Evolutionary conservation across 2,329 filamentous ascomycete species (phyloP).

Genomic region (Biscogniauxia sp.): DNA sequence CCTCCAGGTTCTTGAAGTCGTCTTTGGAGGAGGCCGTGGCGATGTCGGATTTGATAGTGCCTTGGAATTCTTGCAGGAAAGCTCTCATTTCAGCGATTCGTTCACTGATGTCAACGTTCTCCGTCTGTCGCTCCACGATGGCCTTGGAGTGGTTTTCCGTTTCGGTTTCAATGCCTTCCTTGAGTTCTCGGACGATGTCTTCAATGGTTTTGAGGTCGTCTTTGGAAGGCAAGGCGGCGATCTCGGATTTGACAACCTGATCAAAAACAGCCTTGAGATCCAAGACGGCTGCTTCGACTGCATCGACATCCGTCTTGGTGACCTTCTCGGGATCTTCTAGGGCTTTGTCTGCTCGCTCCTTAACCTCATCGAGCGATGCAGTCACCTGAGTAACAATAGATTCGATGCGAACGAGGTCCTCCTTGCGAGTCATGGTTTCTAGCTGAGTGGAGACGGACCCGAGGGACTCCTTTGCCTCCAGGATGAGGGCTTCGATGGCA

Average conservation of each 20-base stretch:
- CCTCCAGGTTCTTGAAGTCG: slow-evolving; percentile 68
- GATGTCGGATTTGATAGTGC: slow-evolving; percentile 65
- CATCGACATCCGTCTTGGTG: slow-evolving; percentile 78
- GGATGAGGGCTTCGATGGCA: slow-evolving; percentile 62
- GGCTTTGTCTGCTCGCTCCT: slow-evolving; percentile 52
- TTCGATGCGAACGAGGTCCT: slow-evolving; percentile 76
- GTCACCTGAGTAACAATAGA: slow-evolving; percentile 76
- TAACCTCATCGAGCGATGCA: slow-evolving; percentile 71
- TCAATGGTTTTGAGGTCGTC: slow-evolving; percentile 69
- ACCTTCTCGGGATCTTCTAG: slow-evolving; percentile 62
- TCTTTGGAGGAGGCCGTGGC: slow-evolving; percentile 72
- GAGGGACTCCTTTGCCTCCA: slow-evolving; percentile 73
- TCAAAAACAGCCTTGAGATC: slow-evolving; percentile 81
- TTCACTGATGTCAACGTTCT: slow-evolving; percentile 74
- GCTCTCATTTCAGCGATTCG: slow-evolving; percentile 77
- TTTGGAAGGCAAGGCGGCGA: slow-evolving; percentile 69
- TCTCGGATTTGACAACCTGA: slow-evolving; percentile 67
- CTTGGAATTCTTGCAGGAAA: slow-evolving; percentile 74
- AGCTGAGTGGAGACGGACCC: slow-evolving; percentile 64
- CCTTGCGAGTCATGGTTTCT: slow-evolving; percentile 70
- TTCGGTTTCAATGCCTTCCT: slow-evolving; percentile 65
- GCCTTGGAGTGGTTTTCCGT: slow-evolving; percentile 73
- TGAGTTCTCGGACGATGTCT: slow-evolving; percentile 66
- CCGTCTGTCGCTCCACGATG: slow-evolving; percentile 79
- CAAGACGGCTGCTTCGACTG: slow-evolving; percentile 76